phyloP scores from a whole-genome alignment of 2,329 filamentous ascomycete species.

The Lizonia empirigonia region DNA sequence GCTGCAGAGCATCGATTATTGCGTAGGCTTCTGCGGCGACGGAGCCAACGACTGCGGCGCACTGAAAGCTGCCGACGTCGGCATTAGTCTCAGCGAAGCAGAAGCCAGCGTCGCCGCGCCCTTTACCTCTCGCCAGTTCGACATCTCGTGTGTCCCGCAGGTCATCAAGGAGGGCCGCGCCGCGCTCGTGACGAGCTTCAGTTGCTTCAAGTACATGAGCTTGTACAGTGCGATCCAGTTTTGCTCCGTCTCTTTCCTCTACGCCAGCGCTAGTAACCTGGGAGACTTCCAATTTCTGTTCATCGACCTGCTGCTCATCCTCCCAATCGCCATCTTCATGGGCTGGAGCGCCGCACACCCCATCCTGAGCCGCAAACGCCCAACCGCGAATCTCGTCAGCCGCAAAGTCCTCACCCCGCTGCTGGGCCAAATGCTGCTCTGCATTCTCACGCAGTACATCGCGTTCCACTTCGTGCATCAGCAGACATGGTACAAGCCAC shows the following conservation, averaged over 20 bases:
- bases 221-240: conserved; percentile 99
- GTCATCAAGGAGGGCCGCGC: conserved; percentile 93
- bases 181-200: conserved; percentile 96
- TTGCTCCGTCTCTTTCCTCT: conserved; percentile 94
- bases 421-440: conserved; percentile 84
- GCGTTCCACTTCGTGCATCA: conserved; percentile 75
- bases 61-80: conserved; percentile 94
- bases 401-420: conserved; percentile 89
- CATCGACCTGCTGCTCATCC: conserved; percentile 89
- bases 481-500: conserved; percentile 86
- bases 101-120: conserved; percentile 98
- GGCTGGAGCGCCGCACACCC: conserved; percentile 90
- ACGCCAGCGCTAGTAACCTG: conserved; percentile 89
- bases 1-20: conserved; percentile 93
- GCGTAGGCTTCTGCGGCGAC: conserved; percentile 93
- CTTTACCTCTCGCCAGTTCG: conserved; percentile 93
- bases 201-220: conserved; percentile 99
- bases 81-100: conserved; percentile 94
- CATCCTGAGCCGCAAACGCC: conserved; percentile 78
- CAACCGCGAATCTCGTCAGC: conserved; percentile 89
- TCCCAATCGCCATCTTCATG: conserved; percentile 98
- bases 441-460: conserved; percentile 75
- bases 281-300: conserved; percentile 98
- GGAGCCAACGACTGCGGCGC: conserved; percentile 98
- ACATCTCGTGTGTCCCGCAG: conserved; percentile 92